phyloP scores from a whole-genome alignment of 768 basidiomycete genomes.

The Artomyces pyxidatus region DNA sequence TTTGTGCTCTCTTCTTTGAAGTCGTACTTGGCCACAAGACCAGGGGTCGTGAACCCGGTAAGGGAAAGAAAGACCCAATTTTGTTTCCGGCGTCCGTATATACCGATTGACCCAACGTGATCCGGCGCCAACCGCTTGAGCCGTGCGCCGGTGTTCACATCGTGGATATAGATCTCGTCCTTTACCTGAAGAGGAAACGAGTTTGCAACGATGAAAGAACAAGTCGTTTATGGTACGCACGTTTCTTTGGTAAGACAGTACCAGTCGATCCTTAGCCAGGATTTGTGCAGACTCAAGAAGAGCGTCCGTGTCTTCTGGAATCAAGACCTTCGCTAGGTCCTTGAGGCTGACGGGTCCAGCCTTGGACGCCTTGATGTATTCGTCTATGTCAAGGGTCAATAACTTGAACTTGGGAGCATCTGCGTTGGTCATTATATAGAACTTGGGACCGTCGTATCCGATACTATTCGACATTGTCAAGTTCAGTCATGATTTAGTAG shows the following conservation, averaged over 20 bases:
- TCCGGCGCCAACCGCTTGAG: constrained; percentile 51
- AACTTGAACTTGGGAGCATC: constrained; percentile 61
- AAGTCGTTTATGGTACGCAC: constrained; percentile 32
- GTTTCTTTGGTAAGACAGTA: constrained; percentile 62
- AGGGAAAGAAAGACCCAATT: constrained; percentile 57
- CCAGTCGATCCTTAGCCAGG: constrained; percentile 49
- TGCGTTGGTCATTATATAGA: constrained; percentile 60
- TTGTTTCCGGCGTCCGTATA: constrained; percentile 44
- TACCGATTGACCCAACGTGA: constrained; percentile 56
- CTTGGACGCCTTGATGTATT: constrained; percentile 16
- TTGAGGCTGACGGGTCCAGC: constrained; percentile 20
- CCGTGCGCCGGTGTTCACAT: constrained; percentile 39
- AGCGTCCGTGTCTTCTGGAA: constrained; percentile 61
- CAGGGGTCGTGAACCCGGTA: constrained; percentile 66
- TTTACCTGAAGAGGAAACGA: constrained; percentile 42
- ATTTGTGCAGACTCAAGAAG: constrained; percentile 42
- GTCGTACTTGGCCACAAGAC: constrained; percentile 55
- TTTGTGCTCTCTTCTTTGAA: constrained; percentile 29
- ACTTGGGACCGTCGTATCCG: constrained; percentile 50
- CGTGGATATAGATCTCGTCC: constrained; percentile 71
- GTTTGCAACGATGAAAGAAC: too few relatives aligned
- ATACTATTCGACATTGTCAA: too few relatives aligned
- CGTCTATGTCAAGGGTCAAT: constrained; percentile 53
- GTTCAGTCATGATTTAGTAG: neutral
- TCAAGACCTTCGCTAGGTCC: constrained; percentile 46